A percentile compares a stretch with the other conserved stretches of the same genome.
These are phyloP conservation scores for Hyaloscypha variabilis DNA, from an alignment of 495 filamentous ascomycete species.

Conservation along the genomic window DNA sequence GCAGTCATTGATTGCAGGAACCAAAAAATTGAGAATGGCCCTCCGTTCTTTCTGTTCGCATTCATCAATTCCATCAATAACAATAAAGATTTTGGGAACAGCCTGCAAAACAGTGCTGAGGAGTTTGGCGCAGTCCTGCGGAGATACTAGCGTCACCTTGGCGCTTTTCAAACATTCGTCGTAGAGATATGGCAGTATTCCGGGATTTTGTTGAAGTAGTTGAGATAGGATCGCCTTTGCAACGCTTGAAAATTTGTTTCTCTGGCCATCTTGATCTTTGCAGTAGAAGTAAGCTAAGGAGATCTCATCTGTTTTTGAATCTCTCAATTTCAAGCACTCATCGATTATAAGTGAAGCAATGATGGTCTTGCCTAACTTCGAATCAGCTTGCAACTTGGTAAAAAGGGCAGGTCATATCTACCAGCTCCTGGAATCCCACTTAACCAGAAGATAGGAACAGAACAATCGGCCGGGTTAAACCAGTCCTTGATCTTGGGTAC, in stretches of 20 bases:
- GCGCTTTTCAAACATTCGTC: conserved; percentile 33
- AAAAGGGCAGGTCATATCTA: no score
- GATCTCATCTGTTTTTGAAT: background rate
- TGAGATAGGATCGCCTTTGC: conserved; percentile 41
- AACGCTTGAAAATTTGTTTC: conserved; percentile 36
- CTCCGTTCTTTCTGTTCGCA: conserved; percentile 36
- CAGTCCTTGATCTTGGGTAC: conserved; percentile 34
- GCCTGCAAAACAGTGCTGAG: conserved; percentile 33
- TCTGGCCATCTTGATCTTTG: conserved; percentile 35
- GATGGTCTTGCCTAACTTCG: conserved; percentile 43
- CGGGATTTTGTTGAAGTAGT: conserved; percentile 36
- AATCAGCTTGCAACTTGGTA: background rate
- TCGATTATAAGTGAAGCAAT: conserved; percentile 44
- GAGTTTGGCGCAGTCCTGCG: conserved; percentile 32
- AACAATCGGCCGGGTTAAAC: conserved; percentile 27
- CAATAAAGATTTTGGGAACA: conserved; percentile 34
- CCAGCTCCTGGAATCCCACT: no score
- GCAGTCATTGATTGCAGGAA: conserved; percentile 28
- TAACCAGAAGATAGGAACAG: conserved; percentile 23
- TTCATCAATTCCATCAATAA: conserved; percentile 51
- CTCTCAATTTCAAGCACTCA: conserved; percentile 24
- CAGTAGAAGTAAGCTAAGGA: conserved; percentile 47
- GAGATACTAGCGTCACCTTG: conserved; percentile 33
- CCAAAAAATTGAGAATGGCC: conserved; percentile 33
- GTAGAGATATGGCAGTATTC: conserved; percentile 36